Base-by-base conservation (phyloP, 805 yeast genomes). In the Monosporozyma servazzii region DNA sequence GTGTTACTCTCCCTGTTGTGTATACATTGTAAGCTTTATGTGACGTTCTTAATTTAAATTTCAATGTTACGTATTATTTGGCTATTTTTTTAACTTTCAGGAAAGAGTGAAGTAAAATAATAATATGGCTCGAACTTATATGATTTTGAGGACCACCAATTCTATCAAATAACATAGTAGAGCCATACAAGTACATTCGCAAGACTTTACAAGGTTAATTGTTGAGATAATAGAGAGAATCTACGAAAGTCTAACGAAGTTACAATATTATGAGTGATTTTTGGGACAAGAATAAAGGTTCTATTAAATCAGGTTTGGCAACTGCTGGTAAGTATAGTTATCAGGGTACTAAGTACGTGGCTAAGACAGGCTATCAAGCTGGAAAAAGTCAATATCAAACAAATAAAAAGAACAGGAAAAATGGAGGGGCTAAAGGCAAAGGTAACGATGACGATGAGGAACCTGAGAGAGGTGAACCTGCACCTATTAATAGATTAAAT, bases 251-350 rank as follows among this genome's bases (percentile, higher is more conserved):
- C n/a, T 33, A 33, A 15, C 4, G n/a, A 33, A 15, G 17, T 33
- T 4, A 33, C 17, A 3, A 18, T 25, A 27, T 5, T 1, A 58
- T 65, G 69, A 56, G 64, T 55, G 58, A 54, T 29, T 71, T 71
- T 55, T 72, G 76, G 76, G 74, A 69, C 15, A 68, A 70, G 43
- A 72, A 73, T 58, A 73, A 72, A 49, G 76, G 62, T 18, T 51
- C 72, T 2, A 70, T 73, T 47, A 56, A 61, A 50, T 64, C 68
- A 2, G 75, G 74, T 1, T 53, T 69, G 2, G 57, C 63, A 3
- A 56, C 69, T 1, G 73, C 70, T 2, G 74, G 74, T 2, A 70
- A 70, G 47, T 58, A 59, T 31, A 63, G 72, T 15, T 69, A 62
- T 54, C 62, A 65, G 41, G 75, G 75, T 10, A 69, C 76, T 0